These are phyloP conservation scores for Garcileccinum viscosum DNA, from an alignment of 1,284 basidiomycete genomes.

Conservation along the genomic window DNA sequence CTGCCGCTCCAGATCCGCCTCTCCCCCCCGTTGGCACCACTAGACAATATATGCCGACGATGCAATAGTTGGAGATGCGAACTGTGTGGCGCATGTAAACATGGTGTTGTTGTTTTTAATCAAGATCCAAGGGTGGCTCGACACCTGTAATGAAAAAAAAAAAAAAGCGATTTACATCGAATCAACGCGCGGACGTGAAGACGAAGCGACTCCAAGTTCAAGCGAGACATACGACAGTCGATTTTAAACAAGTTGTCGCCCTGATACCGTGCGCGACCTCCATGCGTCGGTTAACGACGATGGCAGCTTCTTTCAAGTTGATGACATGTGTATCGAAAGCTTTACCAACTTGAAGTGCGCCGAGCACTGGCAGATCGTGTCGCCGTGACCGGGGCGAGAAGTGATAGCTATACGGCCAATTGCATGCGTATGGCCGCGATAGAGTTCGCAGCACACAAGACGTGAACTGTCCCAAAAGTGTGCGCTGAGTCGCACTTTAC, in stretches of 20 bases:
- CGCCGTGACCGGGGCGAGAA: too few relatives aligned
- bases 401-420: neutral
- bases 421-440: slow-evolving; percentile 13
- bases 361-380: too few relatives aligned
- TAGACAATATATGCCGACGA: slow-evolving; percentile 80
- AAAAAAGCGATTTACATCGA: neutral
- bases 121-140: slow-evolving; percentile 79
- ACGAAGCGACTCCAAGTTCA: too few relatives aligned
- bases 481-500: neutral
- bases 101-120: slow-evolving; percentile 88
- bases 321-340: too few relatives aligned
- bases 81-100: slow-evolving; percentile 80
- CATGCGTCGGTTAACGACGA: slow-evolving; percentile 86
- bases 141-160: slow-evolving; percentile 59
- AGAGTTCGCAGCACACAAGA: slow-evolving; percentile 34
- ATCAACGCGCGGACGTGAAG: neutral
- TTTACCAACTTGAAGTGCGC: too few relatives aligned
- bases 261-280: slow-evolving; percentile 92
- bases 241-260: slow-evolving; percentile 91
- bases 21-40: slow-evolving; percentile 74
- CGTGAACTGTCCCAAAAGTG: slow-evolving; percentile 22
- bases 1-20: slow-evolving; percentile 85
- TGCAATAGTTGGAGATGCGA: slow-evolving; percentile 78
- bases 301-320: slow-evolving; percentile 87
- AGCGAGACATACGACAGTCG: slow-evolving; percentile 85